A percentile compares a stretch with the other conserved stretches of the same genome.
phyloP scores from a whole-genome alignment of 345 rosid genomes.

The Camelina hispida region DNA sequence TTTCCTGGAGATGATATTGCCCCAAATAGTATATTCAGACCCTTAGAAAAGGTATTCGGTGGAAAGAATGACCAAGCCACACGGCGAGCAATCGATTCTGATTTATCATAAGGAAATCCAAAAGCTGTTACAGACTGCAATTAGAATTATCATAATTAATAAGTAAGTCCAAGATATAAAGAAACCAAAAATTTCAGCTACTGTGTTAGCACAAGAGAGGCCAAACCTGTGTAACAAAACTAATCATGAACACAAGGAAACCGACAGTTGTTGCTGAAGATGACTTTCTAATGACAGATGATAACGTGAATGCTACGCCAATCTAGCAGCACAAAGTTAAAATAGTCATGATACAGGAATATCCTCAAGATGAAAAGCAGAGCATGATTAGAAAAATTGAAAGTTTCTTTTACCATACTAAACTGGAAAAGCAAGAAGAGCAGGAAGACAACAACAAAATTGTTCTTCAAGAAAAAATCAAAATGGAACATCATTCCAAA shows the following conservation, averaged over 20 bases:
- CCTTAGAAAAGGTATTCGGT: conserved; percentile 77
- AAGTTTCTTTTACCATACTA: conserved; percentile 66
- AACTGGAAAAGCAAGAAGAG: conserved; percentile 82
- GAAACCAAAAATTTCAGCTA: conserved; percentile 9
- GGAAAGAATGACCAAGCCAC: conserved; percentile 82
- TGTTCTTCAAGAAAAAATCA: conserved; percentile 84
- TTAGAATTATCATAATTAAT: conserved; percentile 22
- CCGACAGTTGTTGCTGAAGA: conserved; percentile 80
- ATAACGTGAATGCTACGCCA: conserved; percentile 77
- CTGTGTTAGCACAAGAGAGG: conserved; percentile 23
- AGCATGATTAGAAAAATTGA: conserved; percentile 27
- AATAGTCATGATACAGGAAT: too few species aligned
- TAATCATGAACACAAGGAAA: conserved; percentile 72
- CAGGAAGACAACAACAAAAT: conserved; percentile 65
- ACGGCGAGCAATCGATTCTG: conserved; percentile 29
- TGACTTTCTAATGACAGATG: conserved; percentile 78
- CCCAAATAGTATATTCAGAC: conserved; percentile 52
- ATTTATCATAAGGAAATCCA: conserved; percentile 62
- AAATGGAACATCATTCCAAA: conserved; percentile 95
- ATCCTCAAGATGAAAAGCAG: background rate
- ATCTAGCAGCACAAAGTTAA: conserved; percentile 54
- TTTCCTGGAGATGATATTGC: conserved; percentile 61
- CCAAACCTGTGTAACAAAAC: conserved; percentile 83
- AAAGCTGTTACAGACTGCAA: conserved; percentile 56
- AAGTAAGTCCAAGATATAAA: conserved; percentile 21